phyloP scores from a whole-genome alignment of 345 rosid species.

The Kandelia obovata region DNA sequence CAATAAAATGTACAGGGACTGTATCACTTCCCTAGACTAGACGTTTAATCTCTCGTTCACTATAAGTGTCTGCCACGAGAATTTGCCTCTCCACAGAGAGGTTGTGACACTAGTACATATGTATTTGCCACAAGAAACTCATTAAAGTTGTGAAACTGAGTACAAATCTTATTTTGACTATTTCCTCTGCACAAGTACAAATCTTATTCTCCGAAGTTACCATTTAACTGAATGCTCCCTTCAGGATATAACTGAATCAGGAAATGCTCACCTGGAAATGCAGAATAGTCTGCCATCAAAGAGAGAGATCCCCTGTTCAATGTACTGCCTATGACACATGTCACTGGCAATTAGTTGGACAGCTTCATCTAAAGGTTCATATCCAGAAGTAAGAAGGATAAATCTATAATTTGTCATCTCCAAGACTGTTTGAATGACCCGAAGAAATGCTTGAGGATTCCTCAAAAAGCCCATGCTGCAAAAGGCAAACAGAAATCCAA shows the following conservation, averaged over 20 bases:
- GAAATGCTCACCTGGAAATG: slow-evolving; percentile 52
- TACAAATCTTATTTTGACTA: not conserved
- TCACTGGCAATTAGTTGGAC: slow-evolving; percentile 26
- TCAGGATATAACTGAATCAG: slow-evolving; percentile 1
- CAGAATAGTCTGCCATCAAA: slow-evolving; percentile 44
- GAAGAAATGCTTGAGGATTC: slow-evolving; percentile 51
- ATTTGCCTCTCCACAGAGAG: too few species aligned
- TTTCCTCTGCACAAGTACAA: not conserved
- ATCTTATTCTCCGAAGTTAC: not conserved
- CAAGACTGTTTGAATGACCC: slow-evolving; percentile 40
- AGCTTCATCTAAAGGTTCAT: slow-evolving; percentile 51
- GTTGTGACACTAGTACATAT: too few species aligned
- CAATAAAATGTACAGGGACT: too few species aligned
- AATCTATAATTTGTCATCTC: slow-evolving; percentile 45
- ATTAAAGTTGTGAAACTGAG: not conserved
- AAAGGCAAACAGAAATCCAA: slow-evolving; percentile 10
- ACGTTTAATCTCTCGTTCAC: too few species aligned
- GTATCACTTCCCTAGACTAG: too few species aligned
- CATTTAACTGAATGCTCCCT: slow-evolving; percentile 31
- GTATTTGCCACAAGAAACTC: too few species aligned
- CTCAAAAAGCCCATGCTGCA: slow-evolving; percentile 60
- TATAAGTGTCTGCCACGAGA: too few species aligned
- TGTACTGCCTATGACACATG: slow-evolving; percentile 19
- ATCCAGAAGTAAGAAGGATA: slow-evolving; percentile 54
- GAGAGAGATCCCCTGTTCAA: slow-evolving; percentile 39